Evolutionary conservation across 2,329 filamentous ascomycete genomes (phyloP).

Genomic region (Chrysosporium keratinophilum): DNA sequence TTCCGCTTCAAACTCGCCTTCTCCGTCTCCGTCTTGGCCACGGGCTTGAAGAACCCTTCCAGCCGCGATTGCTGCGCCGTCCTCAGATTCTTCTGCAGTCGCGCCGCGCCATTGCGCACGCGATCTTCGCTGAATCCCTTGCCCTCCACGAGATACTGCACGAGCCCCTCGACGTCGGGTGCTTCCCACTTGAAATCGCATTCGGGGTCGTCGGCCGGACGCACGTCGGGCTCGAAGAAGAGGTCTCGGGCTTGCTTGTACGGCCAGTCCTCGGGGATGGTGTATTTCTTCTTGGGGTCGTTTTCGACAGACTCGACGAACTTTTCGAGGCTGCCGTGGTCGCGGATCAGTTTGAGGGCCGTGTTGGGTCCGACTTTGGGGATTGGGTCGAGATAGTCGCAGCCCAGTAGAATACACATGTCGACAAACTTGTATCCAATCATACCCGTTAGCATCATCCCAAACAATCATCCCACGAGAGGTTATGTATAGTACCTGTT

Average conservation of each 20-base stretch:
- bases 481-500: conserved; percentile 50
- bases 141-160: conserved; percentile 81
- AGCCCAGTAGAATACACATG: conserved; percentile 92
- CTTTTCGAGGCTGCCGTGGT: conserved; percentile 77
- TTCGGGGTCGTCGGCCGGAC: conserved; percentile 66
- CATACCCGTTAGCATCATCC: neutral
- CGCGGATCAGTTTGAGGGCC: conserved; percentile 85
- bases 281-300: conserved; percentile 68
- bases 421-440: conserved; percentile 74
- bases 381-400: conserved; percentile 93
- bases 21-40: conserved; percentile 79
- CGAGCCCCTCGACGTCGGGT: conserved; percentile 78
- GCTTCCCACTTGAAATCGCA: conserved; percentile 98
- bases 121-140: conserved; percentile 97
- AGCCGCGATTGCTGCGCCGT: conserved; percentile 79
- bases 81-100: conserved; percentile 84
- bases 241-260: conserved; percentile 83
- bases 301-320: conserved; percentile 71
- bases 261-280: conserved; percentile 91
- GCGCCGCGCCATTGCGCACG: conserved; percentile 65
- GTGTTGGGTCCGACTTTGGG: conserved; percentile 89
- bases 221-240: conserved; percentile 85
- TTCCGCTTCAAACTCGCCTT: conserved; percentile 82
- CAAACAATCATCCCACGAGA: neutral
- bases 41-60: conserved; percentile 92